Base-by-base conservation (phyloP, 2,329 filamentous ascomycete species). In the Phaeosphaeria sp. region DNA sequence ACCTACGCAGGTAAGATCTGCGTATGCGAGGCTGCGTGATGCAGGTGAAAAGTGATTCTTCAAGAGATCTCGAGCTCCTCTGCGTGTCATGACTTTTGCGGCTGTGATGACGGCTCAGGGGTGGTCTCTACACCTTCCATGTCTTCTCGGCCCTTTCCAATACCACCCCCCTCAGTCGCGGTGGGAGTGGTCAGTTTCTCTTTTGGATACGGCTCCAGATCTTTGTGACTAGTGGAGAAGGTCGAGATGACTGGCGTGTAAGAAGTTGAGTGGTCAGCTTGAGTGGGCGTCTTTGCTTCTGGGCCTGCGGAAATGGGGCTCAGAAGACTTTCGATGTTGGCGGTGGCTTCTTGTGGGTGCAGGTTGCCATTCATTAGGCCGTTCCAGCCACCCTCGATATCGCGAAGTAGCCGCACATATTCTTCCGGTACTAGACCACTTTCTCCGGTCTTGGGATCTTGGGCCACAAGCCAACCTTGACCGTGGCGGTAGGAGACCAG, bases 401-500 rank as follows among this genome's bases (percentile, higher is more conserved):
- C 93, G 48, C 93, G 88, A 59, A 99, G 84, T 46, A 99, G 82
- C 17, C 95, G 89, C 43, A 99, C 95, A 74, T 98, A 99, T 77
- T 96, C 93, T 78, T 99, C 95, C 0, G 95, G 95, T 1, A 99
- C 95, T 36, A 99, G 84, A 1, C 95, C 95, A 71, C 92, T 96
- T 79, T 99, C 95, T 2, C 86, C 92, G 0, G 93, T 97, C 77
- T 92, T 93, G 13, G 94, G 93, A 72, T 99, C 95, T 79, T 97
- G 92, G 3, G 95, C 95, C 22, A 99, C 95, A 51, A 99, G 84
- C 95, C 95, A 99, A 54, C 95, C 95, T 78, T 98, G 93, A 17
- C 94, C 94, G 74, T 98, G 93, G 44, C 95, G 87, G 77, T 98
- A 99, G 17, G 92, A 96, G 22, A 99, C 93, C 82, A 95, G 91